These are phyloP conservation scores for Aegilops tauschii DNA, from an alignment of 176 grass and related monocot genomes.

Conservation along the genomic window DNA sequence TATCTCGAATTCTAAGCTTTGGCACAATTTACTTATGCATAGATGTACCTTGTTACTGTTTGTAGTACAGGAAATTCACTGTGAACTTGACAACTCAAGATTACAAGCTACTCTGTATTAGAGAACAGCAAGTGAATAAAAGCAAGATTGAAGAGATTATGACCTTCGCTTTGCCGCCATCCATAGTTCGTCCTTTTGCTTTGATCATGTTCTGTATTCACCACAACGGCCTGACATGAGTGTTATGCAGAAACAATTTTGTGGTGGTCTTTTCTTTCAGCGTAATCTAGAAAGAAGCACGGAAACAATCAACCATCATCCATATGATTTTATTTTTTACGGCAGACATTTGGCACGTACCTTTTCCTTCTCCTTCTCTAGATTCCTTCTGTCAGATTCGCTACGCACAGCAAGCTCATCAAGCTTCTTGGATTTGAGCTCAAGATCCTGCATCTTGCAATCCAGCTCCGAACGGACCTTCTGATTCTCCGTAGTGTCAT, in stretches of 20 bases:
- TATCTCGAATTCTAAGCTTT: no score
- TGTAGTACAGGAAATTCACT: neutral
- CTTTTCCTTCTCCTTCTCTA: constrained; percentile 13
- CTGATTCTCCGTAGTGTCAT: constrained; percentile 49
- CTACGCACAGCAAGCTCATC: neutral
- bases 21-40: neutral
- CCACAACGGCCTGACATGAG: neutral
- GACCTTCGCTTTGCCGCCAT: constrained; percentile 40
- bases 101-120: neutral
- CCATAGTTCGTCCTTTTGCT: constrained; percentile 37
- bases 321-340: no score
- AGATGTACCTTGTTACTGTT: neutral
- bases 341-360: neutral
- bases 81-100: neutral
- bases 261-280: neutral
- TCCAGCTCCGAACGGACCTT: constrained; percentile 45
- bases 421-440: constrained; percentile 4
- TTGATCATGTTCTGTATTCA: constrained; percentile 38
- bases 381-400: neutral
- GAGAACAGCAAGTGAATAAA: neutral
- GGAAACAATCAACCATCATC: no score
- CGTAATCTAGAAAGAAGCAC: neutral
- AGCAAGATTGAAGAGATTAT: neutral
- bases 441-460: constrained; percentile 42
- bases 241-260: neutral